Base-by-base conservation (phyloP, 768 basidiomycete species). In the Hypholoma fasciculare region DNA sequence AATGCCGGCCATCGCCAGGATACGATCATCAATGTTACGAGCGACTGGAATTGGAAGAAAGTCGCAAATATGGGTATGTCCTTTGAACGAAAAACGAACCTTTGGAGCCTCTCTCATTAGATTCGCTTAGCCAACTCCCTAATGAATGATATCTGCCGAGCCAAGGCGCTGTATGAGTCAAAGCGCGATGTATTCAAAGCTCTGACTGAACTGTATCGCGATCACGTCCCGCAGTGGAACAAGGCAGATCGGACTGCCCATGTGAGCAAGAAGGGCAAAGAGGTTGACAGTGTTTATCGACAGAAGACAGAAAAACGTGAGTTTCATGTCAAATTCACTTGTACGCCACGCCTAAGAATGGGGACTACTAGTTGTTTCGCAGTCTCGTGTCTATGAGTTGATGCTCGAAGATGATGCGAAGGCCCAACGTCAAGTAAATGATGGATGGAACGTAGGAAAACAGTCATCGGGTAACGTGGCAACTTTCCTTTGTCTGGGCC, bases 1-100 rank as follows among this genome's bases (percentile, higher is more conserved):
- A 69, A 65, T 37, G 52, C 61, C 11, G 71, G 72, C 0, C 63
- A 71, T 58, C 62, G 69, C 13, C 66, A 70, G 6, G 71, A 72
- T 19, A 62, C 59, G 8, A 42, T 67, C 3, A 68, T 62, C n/a
- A 63, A 59, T 39, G 62, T 63, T 17, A 54, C 62, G 27, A 40
- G 19, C 1, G 48, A 69, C 44, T 71, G 69, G 70, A 70, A 70
- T 44, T 69, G 56, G 57, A 64, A 61, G 52, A 70, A 70, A 36
- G 61, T 51, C 0, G 20, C 55, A 1, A 65, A 63, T 20, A 44
- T 67, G 16, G 40, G 61, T 63, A 37, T 2, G 53, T 63, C 12
- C 30, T 49, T n/a, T n/a, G n/a, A n/a, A n/a, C n/a, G n/a, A n/a
- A n/a, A n/a, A n/a, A n/a, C n/a, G n/a, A n/a, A n/a, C n/a, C n/a